phyloP scores from a whole-genome alignment of 1,139 yeast genomes.

The Candida mesenterica region DNA sequence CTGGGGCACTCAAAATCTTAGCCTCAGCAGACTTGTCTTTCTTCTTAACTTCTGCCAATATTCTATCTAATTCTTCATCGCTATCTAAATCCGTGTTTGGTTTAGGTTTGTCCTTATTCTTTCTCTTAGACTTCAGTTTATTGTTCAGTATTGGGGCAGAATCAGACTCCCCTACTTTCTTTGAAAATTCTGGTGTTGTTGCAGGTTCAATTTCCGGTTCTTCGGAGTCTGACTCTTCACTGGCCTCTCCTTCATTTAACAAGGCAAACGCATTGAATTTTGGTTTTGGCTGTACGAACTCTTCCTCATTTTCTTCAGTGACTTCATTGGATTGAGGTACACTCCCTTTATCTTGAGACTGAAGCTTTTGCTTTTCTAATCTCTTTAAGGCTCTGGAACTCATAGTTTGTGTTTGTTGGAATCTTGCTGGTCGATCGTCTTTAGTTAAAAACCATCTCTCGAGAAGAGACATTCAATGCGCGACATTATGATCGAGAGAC shows the following conservation, averaged over 20 bases:
- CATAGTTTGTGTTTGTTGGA: slow-evolving; percentile 49
- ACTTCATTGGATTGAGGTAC: slow-evolving; percentile 12
- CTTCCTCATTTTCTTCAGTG: slow-evolving; percentile 8
- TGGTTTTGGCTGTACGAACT: slow-evolving; percentile 14
- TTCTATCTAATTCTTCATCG: slow-evolving; percentile 44
- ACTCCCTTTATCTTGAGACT: slow-evolving; percentile 19
- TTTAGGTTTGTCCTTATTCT: slow-evolving; percentile 20
- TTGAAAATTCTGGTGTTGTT: too few species aligned
- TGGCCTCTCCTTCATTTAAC: slow-evolving; percentile 41
- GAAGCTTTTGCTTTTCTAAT: slow-evolving; percentile 44
- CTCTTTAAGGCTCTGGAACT: slow-evolving; percentile 67
- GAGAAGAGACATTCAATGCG: too few species aligned
- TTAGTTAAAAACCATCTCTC: too few species aligned
- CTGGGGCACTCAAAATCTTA: neutral
- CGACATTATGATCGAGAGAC: too few species aligned
- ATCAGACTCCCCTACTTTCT: too few species aligned
- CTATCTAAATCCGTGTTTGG: slow-evolving; percentile 20
- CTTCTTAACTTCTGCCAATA: slow-evolving; percentile 32
- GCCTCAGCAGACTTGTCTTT: slow-evolving; percentile 23
- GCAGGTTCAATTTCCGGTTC: slow-evolving; percentile 10
- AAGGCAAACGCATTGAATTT: slow-evolving; percentile 55
- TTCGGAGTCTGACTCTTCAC: slow-evolving; percentile 22
- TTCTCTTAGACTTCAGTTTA: slow-evolving; percentile 11
- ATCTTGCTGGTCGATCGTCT: too few species aligned
- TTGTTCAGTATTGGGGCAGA: slow-evolving; percentile 6